phyloP scores from a whole-genome alignment of 345 rosid species.

The Capsella bursapastoris region DNA sequence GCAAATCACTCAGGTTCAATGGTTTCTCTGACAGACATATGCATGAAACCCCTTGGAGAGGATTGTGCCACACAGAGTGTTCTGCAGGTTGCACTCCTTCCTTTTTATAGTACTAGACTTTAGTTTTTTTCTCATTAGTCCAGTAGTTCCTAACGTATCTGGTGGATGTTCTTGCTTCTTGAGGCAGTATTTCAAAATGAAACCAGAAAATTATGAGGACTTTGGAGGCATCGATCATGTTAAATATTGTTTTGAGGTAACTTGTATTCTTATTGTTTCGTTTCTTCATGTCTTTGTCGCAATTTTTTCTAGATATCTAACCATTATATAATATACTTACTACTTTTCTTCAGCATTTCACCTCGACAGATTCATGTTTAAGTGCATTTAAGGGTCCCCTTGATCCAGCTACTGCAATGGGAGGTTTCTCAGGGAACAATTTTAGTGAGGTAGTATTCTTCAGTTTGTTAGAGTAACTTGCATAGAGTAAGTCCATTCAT shows the following conservation, averaged over 20 bases:
- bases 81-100: constrained; percentile 65
- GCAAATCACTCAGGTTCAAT: constrained; percentile 82
- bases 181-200: constrained; percentile 90
- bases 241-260: constrained; percentile 91
- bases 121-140: constrained; percentile 11
- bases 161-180: constrained; percentile 31
- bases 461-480: constrained; percentile 21
- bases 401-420: constrained; percentile 92
- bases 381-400: constrained; percentile 97
- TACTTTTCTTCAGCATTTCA: constrained; percentile 71
- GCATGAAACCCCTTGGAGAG: constrained; percentile 93
- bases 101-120: constrained; percentile 8
- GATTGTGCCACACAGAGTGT: constrained; percentile 97
- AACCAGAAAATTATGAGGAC: constrained; percentile 63
- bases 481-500: constrained; percentile 9
- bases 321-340: constrained; percentile 8
- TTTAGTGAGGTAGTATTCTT: constrained; percentile 71
- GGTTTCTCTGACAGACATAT: constrained; percentile 87
- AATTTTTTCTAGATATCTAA: not conserved
- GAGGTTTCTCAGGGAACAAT: constrained; percentile 90
- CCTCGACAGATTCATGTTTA: constrained; percentile 84
- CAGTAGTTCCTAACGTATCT: constrained; percentile 22
- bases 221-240: constrained; percentile 85
- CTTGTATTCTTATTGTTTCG: not conserved
- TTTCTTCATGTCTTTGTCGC: not conserved